phyloP scores from a whole-genome alignment of 1,284 basidiomycete genomes.

The Cryptococcus sp. region DNA sequence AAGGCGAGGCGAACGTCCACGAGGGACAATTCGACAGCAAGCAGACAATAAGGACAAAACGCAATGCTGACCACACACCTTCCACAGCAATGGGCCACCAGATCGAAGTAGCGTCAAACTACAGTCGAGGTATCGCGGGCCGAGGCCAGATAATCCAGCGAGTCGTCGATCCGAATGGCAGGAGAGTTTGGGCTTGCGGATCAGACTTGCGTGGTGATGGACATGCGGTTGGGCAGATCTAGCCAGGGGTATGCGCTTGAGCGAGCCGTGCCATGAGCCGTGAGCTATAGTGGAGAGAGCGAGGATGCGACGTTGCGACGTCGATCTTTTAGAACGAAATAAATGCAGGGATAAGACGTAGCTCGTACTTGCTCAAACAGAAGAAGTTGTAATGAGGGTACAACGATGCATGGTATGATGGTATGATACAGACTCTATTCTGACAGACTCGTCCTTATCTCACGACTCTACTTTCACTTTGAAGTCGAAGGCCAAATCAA shows the following conservation, averaged over 20 bases:
- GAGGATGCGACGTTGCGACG: not conserved
- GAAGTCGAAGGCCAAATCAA: too few species aligned
- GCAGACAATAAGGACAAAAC: not conserved
- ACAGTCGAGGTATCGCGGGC: conserved; percentile 73
- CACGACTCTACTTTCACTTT: too few species aligned
- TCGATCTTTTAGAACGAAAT: not conserved
- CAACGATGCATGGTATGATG: too few species aligned
- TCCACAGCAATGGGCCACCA: conserved; percentile 79
- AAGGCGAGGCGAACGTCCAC: conserved; percentile 13
- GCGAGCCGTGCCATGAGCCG: not conserved
- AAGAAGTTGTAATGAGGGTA: too few species aligned
- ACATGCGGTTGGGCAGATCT: conserved; percentile 84
- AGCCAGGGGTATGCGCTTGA: conserved; percentile 6
- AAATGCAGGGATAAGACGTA: not conserved
- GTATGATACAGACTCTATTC: too few species aligned
- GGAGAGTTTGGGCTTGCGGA: conserved; percentile 80
- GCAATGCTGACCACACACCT: not conserved
- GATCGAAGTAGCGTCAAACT: conserved; percentile 64
- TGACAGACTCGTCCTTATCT: not conserved
- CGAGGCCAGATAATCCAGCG: conserved; percentile 87
- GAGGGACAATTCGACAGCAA: not conserved
- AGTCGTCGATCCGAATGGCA: conserved; percentile 64
- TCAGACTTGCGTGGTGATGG: conserved; percentile 86
- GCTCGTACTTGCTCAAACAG: too few species aligned
- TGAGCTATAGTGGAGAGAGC: not conserved